Conservation (phyloP, 1,139 yeast genomes). For the Blastobotrys niveus region DNA sequence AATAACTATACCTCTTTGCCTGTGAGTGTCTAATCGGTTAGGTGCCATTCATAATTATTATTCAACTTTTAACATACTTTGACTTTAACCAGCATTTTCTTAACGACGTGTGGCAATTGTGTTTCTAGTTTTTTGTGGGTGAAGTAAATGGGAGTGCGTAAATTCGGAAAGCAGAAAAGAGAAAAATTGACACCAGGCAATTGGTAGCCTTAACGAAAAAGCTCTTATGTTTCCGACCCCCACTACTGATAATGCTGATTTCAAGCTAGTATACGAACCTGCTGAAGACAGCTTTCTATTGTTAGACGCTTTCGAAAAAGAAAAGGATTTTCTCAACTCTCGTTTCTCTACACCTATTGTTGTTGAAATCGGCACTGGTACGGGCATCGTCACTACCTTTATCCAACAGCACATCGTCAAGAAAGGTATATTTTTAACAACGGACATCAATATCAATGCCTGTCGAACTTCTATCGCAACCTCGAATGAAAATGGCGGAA, state of each 20-base stretch:
- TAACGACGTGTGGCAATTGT: background rate
- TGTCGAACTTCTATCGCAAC: slow-evolving; percentile 53
- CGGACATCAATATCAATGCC: slow-evolving; percentile 79
- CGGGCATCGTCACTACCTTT: slow-evolving; percentile 82
- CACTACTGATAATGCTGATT: slow-evolving; percentile 9
- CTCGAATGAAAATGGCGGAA: slow-evolving; percentile 42
- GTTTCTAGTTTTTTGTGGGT: too few species aligned
- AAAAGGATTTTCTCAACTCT: slow-evolving; percentile 29
- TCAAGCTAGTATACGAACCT: slow-evolving; percentile 69
- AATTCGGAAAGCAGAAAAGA: background rate
- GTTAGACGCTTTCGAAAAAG: slow-evolving; percentile 69
- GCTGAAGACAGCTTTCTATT: slow-evolving; percentile 85
- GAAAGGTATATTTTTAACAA: slow-evolving; percentile 51
- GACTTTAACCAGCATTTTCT: slow-evolving; percentile 57
- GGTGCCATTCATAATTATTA: slow-evolving; percentile 11
- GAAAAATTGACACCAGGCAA: background rate
- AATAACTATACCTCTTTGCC: slow-evolving; percentile 49
- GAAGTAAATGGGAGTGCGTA: background rate
- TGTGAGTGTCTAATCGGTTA: slow-evolving; percentile 30
- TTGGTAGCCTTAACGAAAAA: background rate
- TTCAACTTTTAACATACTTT: slow-evolving; percentile 45
- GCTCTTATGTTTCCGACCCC: slow-evolving; percentile 12
- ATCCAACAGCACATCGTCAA: slow-evolving; percentile 46
- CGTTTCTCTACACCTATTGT: slow-evolving; percentile 44
- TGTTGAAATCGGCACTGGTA: slow-evolving; percentile 87